Evolutionary conservation across 2,329 filamentous ascomycete species (phyloP), one percentile per base, ranked within the genome.

Genomic region (Karstenula rhodostoma): DNA sequence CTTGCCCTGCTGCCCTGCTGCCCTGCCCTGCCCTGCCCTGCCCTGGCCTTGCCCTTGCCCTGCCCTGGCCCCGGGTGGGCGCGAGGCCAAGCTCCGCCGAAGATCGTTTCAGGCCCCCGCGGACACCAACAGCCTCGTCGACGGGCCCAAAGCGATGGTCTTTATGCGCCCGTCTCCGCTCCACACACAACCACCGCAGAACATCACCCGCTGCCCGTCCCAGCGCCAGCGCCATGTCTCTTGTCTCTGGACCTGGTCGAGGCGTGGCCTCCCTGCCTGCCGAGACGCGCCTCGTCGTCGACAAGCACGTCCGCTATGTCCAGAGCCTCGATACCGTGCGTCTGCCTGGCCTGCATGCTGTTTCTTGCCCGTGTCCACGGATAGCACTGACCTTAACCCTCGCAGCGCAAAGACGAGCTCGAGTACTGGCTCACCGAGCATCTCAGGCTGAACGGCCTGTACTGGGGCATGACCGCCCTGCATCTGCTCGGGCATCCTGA

Each of bases 341-440:
- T 84, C 63, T 66, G 56, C 63, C 56, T 62, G 47, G 27, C 27
- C 17, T 42, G 52, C 42, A 42, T 58, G 22, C 29, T 55, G 22
- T 32, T 23, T 43, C 60, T 61, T 61, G 60, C 67, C 68, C 57
- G 57, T 63, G 50, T n/a, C 52, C 62, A 3, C 60, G 37, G 17
- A 19, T 40, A 40, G 37, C 37, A 73, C 80, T 81, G 73, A 83
- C 72, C 62, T 80, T 81, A 73, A 83, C 72, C 62, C 64, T 73
- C 72, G 70, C 80, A 90, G 88, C 90, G 91, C 75, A 93, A 91
- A 81, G 93, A 98, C 83, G 92, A 97, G 80, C 89, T 97, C 70
- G 93, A 97, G 78, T 99, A 98, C 82, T 97, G 94, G 91, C 85
- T 98, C 75, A 99, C 95, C 15, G 94, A 99, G 80, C 95, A 99